A percentile compares a stretch with the other conserved stretches of the same genome.
Evolutionary conservation across 2,329 filamentous ascomycete species (phyloP).

Genomic region (Penicillium italicum): DNA sequence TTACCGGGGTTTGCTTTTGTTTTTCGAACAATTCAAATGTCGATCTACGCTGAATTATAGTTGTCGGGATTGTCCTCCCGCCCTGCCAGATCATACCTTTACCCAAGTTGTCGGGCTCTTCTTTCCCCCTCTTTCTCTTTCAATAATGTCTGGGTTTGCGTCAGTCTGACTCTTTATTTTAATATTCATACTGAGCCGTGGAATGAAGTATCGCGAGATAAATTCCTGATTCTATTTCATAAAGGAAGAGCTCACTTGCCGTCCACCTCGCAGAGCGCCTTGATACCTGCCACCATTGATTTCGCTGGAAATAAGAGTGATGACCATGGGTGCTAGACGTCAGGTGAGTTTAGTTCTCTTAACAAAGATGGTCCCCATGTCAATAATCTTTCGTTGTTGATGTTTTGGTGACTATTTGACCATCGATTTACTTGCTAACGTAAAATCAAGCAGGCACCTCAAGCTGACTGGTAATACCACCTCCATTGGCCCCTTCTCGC

Average conservation of each 20-base stretch:
- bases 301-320: conserved; percentile 2
- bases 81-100: conserved; percentile 37
- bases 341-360: conserved; percentile 11
- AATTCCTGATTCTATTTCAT: conserved; percentile 6
- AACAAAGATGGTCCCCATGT: neutral
- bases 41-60: conserved; percentile 26
- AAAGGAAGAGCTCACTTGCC: neutral
- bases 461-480: conserved; percentile 5
- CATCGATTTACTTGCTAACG: neutral
- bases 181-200: conserved; percentile 10
- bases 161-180: neutral
- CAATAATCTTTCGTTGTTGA: neutral
- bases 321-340: conserved; percentile 18
- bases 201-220: conserved; percentile 9
- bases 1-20: conserved; percentile 11
- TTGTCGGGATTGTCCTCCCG: conserved; percentile 29
- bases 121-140: neutral
- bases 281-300: neutral
- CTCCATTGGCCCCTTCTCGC: neutral
- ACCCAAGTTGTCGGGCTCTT: conserved; percentile 37
- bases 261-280: conserved; percentile 1
- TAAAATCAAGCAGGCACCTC: neutral
- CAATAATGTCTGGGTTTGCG: neutral
- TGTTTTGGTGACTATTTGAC: neutral
- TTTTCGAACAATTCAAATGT: conserved; percentile 14